phyloP scores from a whole-genome alignment of 192 early-diverging fungal species.

The Dimargaris cristalligena region DNA sequence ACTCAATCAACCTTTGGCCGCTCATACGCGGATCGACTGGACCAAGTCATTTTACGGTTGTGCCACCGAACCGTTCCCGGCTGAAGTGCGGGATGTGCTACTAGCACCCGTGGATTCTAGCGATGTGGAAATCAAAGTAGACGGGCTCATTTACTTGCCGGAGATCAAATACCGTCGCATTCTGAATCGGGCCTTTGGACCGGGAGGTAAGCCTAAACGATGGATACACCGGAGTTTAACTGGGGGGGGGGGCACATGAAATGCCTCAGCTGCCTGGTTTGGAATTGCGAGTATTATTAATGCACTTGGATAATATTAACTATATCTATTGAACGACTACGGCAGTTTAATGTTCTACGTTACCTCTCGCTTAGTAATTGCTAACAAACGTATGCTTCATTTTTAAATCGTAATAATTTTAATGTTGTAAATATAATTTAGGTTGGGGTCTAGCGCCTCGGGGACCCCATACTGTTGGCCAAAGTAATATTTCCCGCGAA shows the following conservation, averaged over 20 bases:
- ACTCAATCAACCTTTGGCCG: too few relatives aligned
- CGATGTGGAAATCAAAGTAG: slow-evolving; percentile 78
- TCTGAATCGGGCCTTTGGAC: slow-evolving; percentile 87
- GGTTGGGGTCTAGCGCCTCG: slow-evolving; percentile 76
- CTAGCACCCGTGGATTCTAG: slow-evolving; percentile 34
- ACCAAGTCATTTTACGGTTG: too few relatives aligned
- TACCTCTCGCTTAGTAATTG: not conserved
- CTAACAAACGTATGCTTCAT: slow-evolving; percentile 1
- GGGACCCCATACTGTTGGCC: slow-evolving; percentile 65
- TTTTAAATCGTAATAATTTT: not conserved
- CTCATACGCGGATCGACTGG: too few relatives aligned
- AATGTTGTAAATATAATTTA: slow-evolving; percentile 8
- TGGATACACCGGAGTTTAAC: too few relatives aligned
- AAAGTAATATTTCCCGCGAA: slow-evolving; percentile 70
- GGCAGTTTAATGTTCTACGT: not conserved
- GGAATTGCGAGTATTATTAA: not conserved
- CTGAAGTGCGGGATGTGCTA: slow-evolving; percentile 39
- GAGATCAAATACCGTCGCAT: slow-evolving; percentile 97
- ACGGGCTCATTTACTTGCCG: slow-evolving; percentile 85
- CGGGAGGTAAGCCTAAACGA: slow-evolving; percentile 63
- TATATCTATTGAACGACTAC: not conserved
- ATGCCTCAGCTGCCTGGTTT: too few relatives aligned
- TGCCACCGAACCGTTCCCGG: slow-evolving; percentile 52
- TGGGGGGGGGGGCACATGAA: too few relatives aligned
- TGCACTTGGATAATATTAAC: not conserved